Conservation (phyloP, 2,329 filamentous ascomycete species). For the Diaporthe ampelina region DNA sequence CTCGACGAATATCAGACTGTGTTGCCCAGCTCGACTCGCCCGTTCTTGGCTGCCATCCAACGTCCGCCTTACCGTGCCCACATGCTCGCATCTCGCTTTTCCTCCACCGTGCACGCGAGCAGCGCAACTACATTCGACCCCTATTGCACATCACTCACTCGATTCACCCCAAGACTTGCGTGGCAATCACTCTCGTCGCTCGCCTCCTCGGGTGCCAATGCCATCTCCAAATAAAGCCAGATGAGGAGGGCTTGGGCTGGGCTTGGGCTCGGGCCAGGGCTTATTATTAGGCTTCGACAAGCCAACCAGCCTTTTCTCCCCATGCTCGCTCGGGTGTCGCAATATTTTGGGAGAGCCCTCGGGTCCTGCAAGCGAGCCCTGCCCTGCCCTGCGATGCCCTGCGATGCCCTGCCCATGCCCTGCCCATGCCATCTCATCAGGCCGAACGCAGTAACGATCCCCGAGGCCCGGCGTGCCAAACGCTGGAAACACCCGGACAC, state of each 20-base stretch:
- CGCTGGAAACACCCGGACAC: constrained; percentile 17
- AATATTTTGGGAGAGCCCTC: constrained; percentile 20
- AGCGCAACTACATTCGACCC: neutral
- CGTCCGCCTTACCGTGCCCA: constrained; percentile 8
- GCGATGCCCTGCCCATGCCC: neutral
- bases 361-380: constrained; percentile 26
- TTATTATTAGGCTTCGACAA: constrained; percentile 24
- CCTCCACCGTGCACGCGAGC: constrained; percentile 1
- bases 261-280: neutral
- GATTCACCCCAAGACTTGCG: neutral
- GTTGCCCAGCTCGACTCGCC: constrained; percentile 20
- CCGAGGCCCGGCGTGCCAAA: constrained; percentile 7
- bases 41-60: neutral
- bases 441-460: constrained; percentile 17
- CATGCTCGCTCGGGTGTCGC: constrained; percentile 9
- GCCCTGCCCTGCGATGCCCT: neutral
- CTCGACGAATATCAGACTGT: constrained; percentile 17
- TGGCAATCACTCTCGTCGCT: neutral
- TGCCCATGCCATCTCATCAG: neutral
- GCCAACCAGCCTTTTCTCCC: neutral
- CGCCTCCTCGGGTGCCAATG: constrained; percentile 13
- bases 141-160: neutral
- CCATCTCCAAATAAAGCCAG: neutral
- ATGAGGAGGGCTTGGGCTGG: constrained; percentile 2
- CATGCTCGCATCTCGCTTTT: neutral